Conservation (phyloP, 176 grass and related monocot genomes). For the sorghum (Sorghum bicolor) region Sorghum_bicolor_NCBIv3 NC_012877.2:48990001-48990500, state of each 20-base stretch:
- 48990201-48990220: conserved; percentile 57
- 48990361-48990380: not conserved
- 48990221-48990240: conserved; percentile 80
- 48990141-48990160: conserved; percentile 58
- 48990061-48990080: no score
- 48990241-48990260: conserved; percentile 75
- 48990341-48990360: no score
- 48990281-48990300: conserved; percentile 33
- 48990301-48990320: no score
- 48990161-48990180: conserved; percentile 66
- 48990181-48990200: conserved; percentile 72
- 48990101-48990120: conserved; percentile 34
- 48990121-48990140: conserved; percentile 52
- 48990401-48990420: no score
- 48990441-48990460: no score
- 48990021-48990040: no score
- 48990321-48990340: no score
- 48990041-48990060: no score
- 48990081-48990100: not conserved
- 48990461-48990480: no score
- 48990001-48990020: no score
- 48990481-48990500: not conserved
- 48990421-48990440: no score
- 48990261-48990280: conserved; percentile 55
- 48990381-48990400: not conserved